Evolutionary conservation across 2,329 filamentous ascomycete species (phyloP).

Genomic region (Gnomoniopsis smithogilvyi): DNA sequence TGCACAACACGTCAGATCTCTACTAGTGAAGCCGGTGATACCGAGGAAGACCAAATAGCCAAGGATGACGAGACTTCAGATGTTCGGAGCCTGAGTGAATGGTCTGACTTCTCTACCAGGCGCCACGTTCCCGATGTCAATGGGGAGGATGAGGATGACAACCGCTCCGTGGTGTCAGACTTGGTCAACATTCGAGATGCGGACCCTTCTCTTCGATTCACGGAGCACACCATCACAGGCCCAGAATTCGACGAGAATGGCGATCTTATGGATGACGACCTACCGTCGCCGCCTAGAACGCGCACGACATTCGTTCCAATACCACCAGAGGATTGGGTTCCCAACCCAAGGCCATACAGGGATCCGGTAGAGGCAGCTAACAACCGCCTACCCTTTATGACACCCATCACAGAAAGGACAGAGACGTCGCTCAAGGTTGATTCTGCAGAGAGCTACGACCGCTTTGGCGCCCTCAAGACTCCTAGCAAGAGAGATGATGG

Average conservation of each 20-base stretch:
- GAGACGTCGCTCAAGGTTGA: constrained; percentile 77
- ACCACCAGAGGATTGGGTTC: constrained; percentile 81
- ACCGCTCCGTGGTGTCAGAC: constrained; percentile 31
- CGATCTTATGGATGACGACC: constrained; percentile 34
- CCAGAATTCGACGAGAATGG: constrained; percentile 29
- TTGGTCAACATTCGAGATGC: constrained; percentile 36
- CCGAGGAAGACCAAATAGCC: constrained; percentile 39
- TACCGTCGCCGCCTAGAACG: constrained; percentile 42
- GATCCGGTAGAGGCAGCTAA: constrained; percentile 79
- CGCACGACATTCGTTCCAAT: constrained; percentile 72
- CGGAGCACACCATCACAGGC: constrained; percentile 18
- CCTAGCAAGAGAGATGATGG: constrained; percentile 58
- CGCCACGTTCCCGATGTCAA: constrained; percentile 60
- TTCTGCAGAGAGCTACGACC: constrained; percentile 53
- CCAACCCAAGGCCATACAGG: constrained; percentile 75
- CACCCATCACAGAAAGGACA: constrained; percentile 92
- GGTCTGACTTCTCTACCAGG: constrained; percentile 81
- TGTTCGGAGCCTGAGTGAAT: constrained; percentile 69
- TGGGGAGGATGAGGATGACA: constrained; percentile 34
- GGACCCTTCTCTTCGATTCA: constrained; percentile 24
- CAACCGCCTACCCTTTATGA: constrained; percentile 96
- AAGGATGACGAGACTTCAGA: constrained; percentile 50
- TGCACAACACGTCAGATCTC: constrained; percentile 68
- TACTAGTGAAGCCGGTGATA: constrained; percentile 37
- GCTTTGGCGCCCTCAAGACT: constrained; percentile 62